phyloP scores from a whole-genome alignment of 129 eudicot genomes.

The Helichrysum umbraculigerum region DNA sequence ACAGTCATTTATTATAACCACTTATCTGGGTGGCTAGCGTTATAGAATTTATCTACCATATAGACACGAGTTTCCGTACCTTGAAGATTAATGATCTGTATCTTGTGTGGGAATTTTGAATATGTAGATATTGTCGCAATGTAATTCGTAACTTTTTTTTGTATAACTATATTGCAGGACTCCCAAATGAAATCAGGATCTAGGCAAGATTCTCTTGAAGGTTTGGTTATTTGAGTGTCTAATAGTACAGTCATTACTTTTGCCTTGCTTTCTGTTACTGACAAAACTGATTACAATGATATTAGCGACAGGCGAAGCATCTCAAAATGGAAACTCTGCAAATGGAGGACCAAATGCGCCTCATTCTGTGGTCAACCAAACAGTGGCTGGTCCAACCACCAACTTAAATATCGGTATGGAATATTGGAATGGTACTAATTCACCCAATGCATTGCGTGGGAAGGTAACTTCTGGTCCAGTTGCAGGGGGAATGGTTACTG shows the following conservation, averaged over 20 bases:
- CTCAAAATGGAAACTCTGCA: constrained; percentile 72
- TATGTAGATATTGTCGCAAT: not conserved
- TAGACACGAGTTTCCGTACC: no score
- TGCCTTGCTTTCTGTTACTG: constrained; percentile 15
- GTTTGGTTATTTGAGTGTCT: constrained; percentile 33
- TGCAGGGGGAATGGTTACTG: constrained; percentile 59
- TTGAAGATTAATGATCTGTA: no score
- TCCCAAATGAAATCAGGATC: constrained; percentile 76
- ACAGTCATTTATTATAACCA: not conserved
- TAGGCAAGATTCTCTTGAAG: constrained; percentile 76
- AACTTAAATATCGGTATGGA: constrained; percentile 96
- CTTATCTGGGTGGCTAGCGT: not conserved
- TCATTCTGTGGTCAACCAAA: constrained; percentile 56
- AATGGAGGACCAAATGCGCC: constrained; percentile 70
- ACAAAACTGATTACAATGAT: constrained; percentile 21
- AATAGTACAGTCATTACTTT: not conserved
- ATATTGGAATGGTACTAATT: constrained; percentile 70
- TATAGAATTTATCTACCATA: no score
- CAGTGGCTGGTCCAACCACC: constrained; percentile 75
- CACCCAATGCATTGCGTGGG: constrained; percentile 63
- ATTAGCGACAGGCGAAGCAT: constrained; percentile 59
- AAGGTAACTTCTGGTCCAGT: constrained; percentile 58
- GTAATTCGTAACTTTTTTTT: not conserved
- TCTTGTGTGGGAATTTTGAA: not conserved
- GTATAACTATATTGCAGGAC: constrained; percentile 47